Evolutionary conservation across 2,329 filamentous ascomycete genomes (phyloP), one percentile per base, ranked within the genome.

Genomic region (Epichloe baconii): DNA sequence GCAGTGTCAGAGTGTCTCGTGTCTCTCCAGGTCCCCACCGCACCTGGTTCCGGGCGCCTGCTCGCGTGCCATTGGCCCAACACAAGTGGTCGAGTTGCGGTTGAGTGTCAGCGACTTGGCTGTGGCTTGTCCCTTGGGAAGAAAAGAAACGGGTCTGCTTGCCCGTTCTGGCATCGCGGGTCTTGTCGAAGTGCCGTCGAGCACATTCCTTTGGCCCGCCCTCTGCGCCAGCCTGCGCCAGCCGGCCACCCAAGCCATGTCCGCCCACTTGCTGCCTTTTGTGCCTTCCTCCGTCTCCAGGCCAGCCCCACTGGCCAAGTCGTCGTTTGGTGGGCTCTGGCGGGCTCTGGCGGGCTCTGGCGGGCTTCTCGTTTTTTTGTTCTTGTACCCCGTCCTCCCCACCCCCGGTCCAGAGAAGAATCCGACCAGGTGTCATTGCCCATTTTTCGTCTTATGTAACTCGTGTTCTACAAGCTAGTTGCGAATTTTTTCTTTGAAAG

Each of bases 301-400:
- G 21, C 36, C 7, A n/a, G 7, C 34, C 17, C 8, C 34, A 15
- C 46, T 1, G 31, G 34, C 17, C 46, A 19, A 35, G 12, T 23
- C 14, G 26, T 23, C 31, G 17, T 47, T 43, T 35, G n/a, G 26
- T 21, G 19, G 40, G 23, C 23, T 23, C 23, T 35, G 26, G 26
- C 34, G 19, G 38, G 23, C 6, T 23, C 6, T 23, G 21, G 21
- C 4, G 21, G 21, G 23, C 6, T 46, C 23, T 34, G 26, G 26
- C 21, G 19, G 40, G 44, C 43, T 44, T 17, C n/a, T 43, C 36
- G 35, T 12, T 26, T 26, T 48, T 46, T 46, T 46, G 21, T 34
- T 31, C 42, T 45, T 52, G 42, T 49, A 47, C 51, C 41, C 42
- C 51, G 23, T 45, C 46, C 31, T 49, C 35, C 50, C 47, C 50